Evolutionary conservation across 2,329 filamentous ascomycete species (phyloP), one percentile per base, ranked within the genome.

Genomic region (Neofusicoccum cordaticola): DNA sequence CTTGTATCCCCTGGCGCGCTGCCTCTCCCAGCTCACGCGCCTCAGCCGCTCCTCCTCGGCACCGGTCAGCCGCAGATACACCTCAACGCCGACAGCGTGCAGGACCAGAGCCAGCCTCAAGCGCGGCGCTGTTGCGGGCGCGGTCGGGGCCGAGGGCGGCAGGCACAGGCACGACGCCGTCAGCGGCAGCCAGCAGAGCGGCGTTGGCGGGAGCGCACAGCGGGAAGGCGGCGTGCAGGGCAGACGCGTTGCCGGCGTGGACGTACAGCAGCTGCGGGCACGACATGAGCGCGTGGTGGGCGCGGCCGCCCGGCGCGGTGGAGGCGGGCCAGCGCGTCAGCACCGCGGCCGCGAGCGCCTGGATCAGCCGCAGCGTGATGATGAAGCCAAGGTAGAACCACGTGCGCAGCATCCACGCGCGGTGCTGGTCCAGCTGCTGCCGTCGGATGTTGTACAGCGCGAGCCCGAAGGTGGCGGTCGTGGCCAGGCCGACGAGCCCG

Each of bases 401-500:
- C 9, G 82, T 79, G 22, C 86, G 73, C 35, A 89, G 69, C 86
- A 88, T 89, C 86, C 86, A 88, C 2, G 84, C 84, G 1, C 86
- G 80, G 66, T 89, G 86, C 69, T 88, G 82, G 42, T 88, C 85
- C 52, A 90, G 85, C 70, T 88, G 85, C 1, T 88, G 73, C 2
- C 78, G 76, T 71, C 85, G 87, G 72, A 89, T 82, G 67, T 87
- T 87, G 71, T 83, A 77, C 35, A 81, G 82, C 1, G 85, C 83
- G 50, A 88, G 65, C 0, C 70, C 66, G 31, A 85, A 71, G 12
- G 79, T 77, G 1, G 72, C 67, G 0, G 82, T 72, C 1, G 84
- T 84, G 8, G 80, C 70, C 31, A 85, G 76, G 1, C 74, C 80
- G 0, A 85, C 69, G 0, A 81, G 62, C 0, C 81, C 81, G 0